A percentile compares a stretch with the other conserved stretches of the same genome.
These are phyloP conservation scores for Durio zibethinus DNA, from an alignment of 345 rosid species.

Conservation along the genomic window DNA sequence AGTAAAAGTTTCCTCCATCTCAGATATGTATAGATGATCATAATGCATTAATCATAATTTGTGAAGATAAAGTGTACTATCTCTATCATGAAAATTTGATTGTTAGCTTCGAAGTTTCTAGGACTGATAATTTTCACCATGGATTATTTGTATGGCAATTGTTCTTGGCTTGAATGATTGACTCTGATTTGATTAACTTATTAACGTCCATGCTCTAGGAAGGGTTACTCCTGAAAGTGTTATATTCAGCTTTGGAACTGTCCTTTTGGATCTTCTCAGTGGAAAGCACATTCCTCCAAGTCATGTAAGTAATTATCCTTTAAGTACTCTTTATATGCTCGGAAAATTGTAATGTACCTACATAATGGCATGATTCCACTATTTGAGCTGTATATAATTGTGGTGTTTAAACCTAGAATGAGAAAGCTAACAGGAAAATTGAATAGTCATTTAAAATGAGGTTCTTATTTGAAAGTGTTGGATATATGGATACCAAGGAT, in stretches of 20 bases:
- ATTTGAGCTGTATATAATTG: background rate
- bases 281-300: slow-evolving; percentile 82
- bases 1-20: background rate
- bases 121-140: background rate
- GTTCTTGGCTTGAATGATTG: background rate
- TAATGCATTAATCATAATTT: background rate
- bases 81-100: background rate
- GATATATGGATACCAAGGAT: background rate
- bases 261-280: slow-evolving; percentile 64
- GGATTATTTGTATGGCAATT: background rate
- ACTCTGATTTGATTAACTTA: background rate
- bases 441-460: background rate
- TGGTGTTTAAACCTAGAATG: background rate
- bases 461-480: background rate
- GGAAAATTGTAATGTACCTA: background rate
- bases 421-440: background rate
- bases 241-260: slow-evolving; percentile 67
- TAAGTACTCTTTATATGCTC: background rate
- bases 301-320: slow-evolving; percentile 47
- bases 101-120: slow-evolving; percentile 10
- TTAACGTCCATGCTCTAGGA: slow-evolving; percentile 37
- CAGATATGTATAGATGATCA: background rate
- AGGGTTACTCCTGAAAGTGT: slow-evolving; percentile 75
- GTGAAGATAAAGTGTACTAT: background rate
- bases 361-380: background rate